phyloP scores from a whole-genome alignment of 2,329 filamentous ascomycete species.

The Neonectria ditissima region DNA sequence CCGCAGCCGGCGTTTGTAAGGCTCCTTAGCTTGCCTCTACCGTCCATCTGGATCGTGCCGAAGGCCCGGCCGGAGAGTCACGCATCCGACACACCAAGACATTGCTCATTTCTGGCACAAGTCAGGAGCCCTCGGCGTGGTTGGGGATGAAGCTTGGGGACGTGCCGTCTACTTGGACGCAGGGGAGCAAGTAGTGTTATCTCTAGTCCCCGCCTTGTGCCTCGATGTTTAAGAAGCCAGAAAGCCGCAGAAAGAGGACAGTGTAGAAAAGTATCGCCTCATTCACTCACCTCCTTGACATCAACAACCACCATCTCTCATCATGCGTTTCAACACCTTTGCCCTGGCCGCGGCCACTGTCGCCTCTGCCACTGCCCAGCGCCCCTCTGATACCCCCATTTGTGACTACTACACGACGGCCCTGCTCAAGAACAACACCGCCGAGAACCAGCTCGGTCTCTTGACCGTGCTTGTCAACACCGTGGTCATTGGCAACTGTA shows the following conservation, averaged over 20 bases:
- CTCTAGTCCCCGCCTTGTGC: neutral
- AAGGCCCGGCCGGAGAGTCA: conserved; percentile 15
- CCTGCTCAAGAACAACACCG: conserved; percentile 69
- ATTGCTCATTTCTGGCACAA: neutral
- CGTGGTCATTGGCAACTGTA: conserved; percentile 72
- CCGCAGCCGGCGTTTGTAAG: neutral
- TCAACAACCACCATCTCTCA: conserved; percentile 25
- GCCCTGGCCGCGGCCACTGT: conserved; percentile 38
- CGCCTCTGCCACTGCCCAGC: conserved; percentile 53
- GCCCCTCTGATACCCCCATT: conserved; percentile 62
- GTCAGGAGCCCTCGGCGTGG: neutral
- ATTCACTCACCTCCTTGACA: neutral
- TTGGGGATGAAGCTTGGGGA: neutral
- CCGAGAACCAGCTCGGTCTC: conserved; percentile 67
- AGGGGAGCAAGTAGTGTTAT: neutral
- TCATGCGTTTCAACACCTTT: conserved; percentile 42
- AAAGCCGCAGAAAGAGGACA: neutral
- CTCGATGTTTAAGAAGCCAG: neutral
- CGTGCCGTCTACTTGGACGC: neutral
- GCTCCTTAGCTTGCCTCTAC: conserved; percentile 4
- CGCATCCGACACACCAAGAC: conserved; percentile 8
- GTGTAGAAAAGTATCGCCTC: too few relatives aligned
- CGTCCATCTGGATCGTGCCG: neutral
- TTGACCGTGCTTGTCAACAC: conserved; percentile 71
- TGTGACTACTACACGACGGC: conserved; percentile 74